phyloP scores from a whole-genome alignment of 73 alveolate species.

The Strombidium stylifer region DNA sequence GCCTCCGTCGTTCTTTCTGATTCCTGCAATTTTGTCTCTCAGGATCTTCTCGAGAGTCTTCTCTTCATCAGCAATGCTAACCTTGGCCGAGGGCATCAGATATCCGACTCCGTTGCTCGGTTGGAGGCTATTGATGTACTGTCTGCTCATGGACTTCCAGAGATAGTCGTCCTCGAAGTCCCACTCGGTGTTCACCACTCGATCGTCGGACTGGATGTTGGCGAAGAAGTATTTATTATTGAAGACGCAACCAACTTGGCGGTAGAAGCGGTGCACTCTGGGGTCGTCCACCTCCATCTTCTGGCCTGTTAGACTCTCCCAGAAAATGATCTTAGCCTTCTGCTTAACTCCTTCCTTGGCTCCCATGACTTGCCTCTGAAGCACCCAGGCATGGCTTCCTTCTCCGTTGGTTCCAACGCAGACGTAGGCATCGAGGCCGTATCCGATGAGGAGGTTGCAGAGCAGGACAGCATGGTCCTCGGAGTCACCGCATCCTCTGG shows the following conservation, averaged over 20 bases:
- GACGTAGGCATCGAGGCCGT: slow-evolving; percentile 72
- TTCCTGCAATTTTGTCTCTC: slow-evolving; percentile 42
- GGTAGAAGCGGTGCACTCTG: slow-evolving; percentile 67
- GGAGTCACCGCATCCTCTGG: slow-evolving; percentile 73
- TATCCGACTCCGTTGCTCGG: slow-evolving; percentile 32
- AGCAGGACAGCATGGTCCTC: slow-evolving; percentile 77
- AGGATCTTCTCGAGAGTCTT: slow-evolving; percentile 50
- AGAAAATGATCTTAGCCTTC: slow-evolving; percentile 29
- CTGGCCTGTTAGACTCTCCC: slow-evolving; percentile 83
- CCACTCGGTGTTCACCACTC: slow-evolving; percentile 62
- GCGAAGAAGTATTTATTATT: slow-evolving; percentile 66
- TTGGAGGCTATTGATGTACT: slow-evolving; percentile 38
- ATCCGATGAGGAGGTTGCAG: slow-evolving; percentile 72
- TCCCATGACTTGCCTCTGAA: slow-evolving; percentile 27
- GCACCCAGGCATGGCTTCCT: slow-evolving; percentile 82
- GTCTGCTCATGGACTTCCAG: slow-evolving; percentile 70
- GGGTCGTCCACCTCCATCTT: slow-evolving; percentile 70
- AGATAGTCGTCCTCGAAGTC: slow-evolving; percentile 61
- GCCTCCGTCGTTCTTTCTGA: slow-evolving; percentile 17
- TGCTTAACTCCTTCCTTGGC: too few relatives aligned
- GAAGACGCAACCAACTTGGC: slow-evolving; percentile 70
- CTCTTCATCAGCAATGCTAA: slow-evolving; percentile 49
- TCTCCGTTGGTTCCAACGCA: slow-evolving; percentile 71
- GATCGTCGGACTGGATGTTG: slow-evolving; percentile 68
- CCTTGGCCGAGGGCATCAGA: slow-evolving; percentile 23